Base-by-base conservation (phyloP, 2,329 filamentous ascomycete species). In the Calonectria leucothoes region DNA sequence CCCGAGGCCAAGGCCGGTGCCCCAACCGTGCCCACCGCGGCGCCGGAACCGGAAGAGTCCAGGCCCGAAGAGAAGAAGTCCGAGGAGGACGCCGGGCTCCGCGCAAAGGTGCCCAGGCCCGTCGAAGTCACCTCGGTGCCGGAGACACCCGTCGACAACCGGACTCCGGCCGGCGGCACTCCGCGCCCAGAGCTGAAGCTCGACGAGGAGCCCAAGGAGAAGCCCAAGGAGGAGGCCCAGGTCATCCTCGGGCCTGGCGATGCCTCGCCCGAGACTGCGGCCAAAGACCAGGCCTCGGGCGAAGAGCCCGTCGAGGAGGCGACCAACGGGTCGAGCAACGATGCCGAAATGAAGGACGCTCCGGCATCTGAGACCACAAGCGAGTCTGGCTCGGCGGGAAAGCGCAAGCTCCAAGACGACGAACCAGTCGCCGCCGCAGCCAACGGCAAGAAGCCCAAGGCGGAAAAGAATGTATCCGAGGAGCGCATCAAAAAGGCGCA, bases 371-470 rank as follows among this genome's bases (percentile, higher is more conserved):
- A 73, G 6, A 73, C 75, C 14, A 48, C 75, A 17, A 77, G 81
- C 1, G 81, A 79, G 25, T 61, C 74, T 1, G 55, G 55, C 10
- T 52, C 75, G 1, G 81, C 81, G 39, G 82, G 82, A 59, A 86
- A 86, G 79, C 84, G 87, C 77, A 88, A 88, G 79, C 83, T 86
- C 15, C n/a, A n/a, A n/a, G 82, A 82, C 1, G 81, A 83, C 8
- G 78, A 79, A 66, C 33, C 69, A 17, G 59, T 67, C 14, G 64
- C 65, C 31, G 17, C 80, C 73, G 71, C 74, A 25, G 75, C 66
- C 23, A 77, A 81, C 70, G 71, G 77, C 57, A 59, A 68, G 57
- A 66, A 69, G 61, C 59, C 51, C 8, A 49, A 74, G 6, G 67
- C 76, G 29, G 78, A 82, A 23, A 65, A 81, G 42, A 77, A 80